Conservation (phyloP, 306 rosid genomes). For the Casuarina cunninghamiana region DNA sequence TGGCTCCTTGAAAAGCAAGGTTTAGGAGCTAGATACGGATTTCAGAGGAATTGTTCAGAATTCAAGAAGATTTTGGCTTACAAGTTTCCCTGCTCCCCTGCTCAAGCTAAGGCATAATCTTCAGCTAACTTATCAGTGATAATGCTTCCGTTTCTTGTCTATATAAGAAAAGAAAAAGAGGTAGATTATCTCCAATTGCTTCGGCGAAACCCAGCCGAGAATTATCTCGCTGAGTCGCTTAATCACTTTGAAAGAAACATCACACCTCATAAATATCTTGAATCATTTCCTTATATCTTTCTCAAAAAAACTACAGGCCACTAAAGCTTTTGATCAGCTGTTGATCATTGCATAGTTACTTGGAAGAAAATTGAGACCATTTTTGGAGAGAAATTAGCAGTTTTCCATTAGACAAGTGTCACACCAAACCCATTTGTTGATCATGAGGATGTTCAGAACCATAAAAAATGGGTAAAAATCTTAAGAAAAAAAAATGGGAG, state of each 20-base stretch:
- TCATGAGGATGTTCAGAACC: neutral
- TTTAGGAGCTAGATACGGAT: neutral
- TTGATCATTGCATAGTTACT: neutral
- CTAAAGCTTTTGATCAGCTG: neutral
- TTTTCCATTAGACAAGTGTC: neutral
- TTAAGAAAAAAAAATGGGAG: slow-evolving; percentile 15
- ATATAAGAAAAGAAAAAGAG: neutral
- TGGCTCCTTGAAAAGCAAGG: neutral
- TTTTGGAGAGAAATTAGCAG: neutral
- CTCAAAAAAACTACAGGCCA: neutral
- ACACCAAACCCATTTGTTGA: neutral
- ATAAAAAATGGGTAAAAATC: slow-evolving; percentile 11
- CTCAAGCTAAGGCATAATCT: slow-evolving; percentile 1
- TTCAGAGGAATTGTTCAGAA: neutral
- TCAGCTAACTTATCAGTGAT: neutral
- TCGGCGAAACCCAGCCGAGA: too few species aligned
- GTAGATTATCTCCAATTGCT: neutral
- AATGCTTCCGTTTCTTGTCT: neutral
- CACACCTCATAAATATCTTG: neutral
- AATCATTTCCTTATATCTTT: neutral
- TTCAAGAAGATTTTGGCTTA: neutral
- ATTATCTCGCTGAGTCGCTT: too few species aligned
- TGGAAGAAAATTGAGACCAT: neutral
- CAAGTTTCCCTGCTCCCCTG: neutral
- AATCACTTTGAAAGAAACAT: too few species aligned